Conservation (phyloP, 805 yeast species). For the Metschnikowia picachoensis region DNA sequence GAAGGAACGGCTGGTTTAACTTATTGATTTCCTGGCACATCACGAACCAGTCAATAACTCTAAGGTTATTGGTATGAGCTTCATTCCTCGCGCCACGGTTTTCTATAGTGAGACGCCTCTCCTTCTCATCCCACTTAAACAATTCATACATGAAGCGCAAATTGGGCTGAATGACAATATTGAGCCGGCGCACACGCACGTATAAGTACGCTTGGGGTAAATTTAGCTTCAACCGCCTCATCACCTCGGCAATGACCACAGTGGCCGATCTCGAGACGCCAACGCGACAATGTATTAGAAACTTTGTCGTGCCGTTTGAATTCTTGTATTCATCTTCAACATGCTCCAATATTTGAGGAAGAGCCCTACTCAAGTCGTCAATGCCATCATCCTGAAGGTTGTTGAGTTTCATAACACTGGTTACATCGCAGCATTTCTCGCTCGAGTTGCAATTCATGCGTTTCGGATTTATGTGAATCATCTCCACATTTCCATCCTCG, state of each 20-base stretch:
- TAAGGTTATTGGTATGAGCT: slow-evolving; percentile 16
- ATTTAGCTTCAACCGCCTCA: slow-evolving; percentile 65
- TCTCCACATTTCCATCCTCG: slow-evolving; percentile 31
- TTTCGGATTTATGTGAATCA: slow-evolving; percentile 20
- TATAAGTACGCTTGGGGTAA: slow-evolving; percentile 78
- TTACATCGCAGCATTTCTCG: slow-evolving; percentile 21
- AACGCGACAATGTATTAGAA: slow-evolving; percentile 86
- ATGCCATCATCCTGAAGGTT: slow-evolving; percentile 90
- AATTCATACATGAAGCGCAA: slow-evolving; percentile 87
- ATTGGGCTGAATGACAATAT: slow-evolving; percentile 93
- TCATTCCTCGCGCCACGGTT: neutral
- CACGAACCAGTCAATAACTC: slow-evolving; percentile 86
- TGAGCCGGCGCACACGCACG: slow-evolving; percentile 85
- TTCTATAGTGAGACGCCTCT: slow-evolving; percentile 3
- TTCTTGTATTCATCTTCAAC: slow-evolving; percentile 42
- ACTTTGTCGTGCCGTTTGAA: slow-evolving; percentile 18
- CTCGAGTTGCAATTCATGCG: neutral
- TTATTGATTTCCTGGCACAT: slow-evolving; percentile 79
- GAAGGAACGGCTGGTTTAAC: slow-evolving; percentile 54
- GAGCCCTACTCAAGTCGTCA: slow-evolving; percentile 62
- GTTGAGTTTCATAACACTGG: slow-evolving; percentile 56
- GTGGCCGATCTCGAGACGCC: slow-evolving; percentile 96
- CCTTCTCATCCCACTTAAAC: slow-evolving; percentile 38
- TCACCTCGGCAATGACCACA: slow-evolving; percentile 91
- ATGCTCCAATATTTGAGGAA: slow-evolving; percentile 62